These are phyloP conservation scores for Psilocybe mexicana DNA, from an alignment of 1,284 basidiomycete genomes.

Conservation along the genomic window DNA sequence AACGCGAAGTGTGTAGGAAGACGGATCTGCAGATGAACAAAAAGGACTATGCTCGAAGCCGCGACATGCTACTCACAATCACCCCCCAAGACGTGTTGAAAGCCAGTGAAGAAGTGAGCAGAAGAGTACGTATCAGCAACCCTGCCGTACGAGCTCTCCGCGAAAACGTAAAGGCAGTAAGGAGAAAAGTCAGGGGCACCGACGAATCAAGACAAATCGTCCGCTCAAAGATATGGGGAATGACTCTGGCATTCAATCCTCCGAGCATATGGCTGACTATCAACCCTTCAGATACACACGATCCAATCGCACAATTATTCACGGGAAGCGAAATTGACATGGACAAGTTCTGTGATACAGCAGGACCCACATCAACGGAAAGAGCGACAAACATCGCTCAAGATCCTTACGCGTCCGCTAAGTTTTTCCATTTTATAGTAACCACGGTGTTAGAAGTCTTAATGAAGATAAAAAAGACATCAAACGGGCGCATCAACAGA, in stretches of 20 bases:
- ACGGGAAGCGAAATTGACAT: constrained; percentile 39
- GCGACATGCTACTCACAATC: neutral
- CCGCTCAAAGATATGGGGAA: constrained; percentile 24
- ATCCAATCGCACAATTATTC: constrained; percentile 40
- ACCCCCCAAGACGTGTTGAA: constrained; percentile 11
- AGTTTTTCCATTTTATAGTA: constrained; percentile 43
- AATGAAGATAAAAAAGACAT: constrained; percentile 31
- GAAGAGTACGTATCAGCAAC: constrained; percentile 1
- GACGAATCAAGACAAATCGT: constrained; percentile 20
- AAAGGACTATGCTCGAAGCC: neutral
- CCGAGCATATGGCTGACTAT: constrained; percentile 32
- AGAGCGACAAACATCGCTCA: constrained; percentile 33
- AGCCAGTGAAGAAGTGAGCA: constrained; percentile 6
- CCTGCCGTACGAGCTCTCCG: constrained; percentile 5
- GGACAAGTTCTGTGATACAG: constrained; percentile 29
- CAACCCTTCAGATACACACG: constrained; percentile 33
- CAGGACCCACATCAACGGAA: constrained; percentile 28
- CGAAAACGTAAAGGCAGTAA: constrained; percentile 17
- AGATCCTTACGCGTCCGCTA: constrained; percentile 39
- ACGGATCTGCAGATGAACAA: constrained; percentile 10
- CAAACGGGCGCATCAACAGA: neutral
- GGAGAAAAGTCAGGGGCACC: constrained; percentile 22
- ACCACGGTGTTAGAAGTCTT: constrained; percentile 31
- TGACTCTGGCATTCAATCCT: constrained; percentile 8
- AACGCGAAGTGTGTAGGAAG: constrained; percentile 6